A percentile compares a stretch with the other conserved stretches of the same genome.
These are phyloP conservation scores for Linnemannia zychae DNA, from an alignment of 192 early-diverging fungal species.

Conservation along the genomic window DNA sequence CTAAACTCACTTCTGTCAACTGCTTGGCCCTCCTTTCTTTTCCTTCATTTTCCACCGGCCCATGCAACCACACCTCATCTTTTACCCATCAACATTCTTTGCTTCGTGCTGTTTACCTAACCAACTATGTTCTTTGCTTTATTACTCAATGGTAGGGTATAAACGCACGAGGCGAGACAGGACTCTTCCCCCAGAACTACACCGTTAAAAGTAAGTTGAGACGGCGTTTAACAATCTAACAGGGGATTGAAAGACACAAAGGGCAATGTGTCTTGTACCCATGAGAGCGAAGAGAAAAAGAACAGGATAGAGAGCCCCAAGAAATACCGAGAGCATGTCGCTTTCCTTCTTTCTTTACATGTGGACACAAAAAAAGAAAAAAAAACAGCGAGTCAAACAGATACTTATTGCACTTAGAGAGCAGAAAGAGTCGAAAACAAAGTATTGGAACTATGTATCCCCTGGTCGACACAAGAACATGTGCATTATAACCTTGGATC, in stretches of 20 bases:
- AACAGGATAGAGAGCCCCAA: neutral
- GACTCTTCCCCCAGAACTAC: conserved; percentile 75
- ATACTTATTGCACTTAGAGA: neutral
- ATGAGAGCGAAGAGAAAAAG: neutral
- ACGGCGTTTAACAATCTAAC: neutral
- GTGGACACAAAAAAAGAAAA: neutral
- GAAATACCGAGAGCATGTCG: conserved; percentile 3
- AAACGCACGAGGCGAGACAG: conserved; percentile 74
- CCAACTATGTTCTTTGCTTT: neutral
- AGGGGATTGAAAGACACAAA: neutral
- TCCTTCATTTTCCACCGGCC: too few relatives aligned
- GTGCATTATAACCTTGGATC: neutral
- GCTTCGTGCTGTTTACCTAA: conserved; percentile 1
- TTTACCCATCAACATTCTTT: neutral
- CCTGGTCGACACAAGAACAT: neutral
- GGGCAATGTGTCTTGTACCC: neutral
- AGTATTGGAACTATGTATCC: neutral
- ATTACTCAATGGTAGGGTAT: conserved; percentile 65
- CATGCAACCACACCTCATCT: neutral
- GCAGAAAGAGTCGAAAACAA: neutral
- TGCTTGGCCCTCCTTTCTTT: neutral
- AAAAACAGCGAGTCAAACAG: neutral
- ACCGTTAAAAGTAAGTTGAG: conserved; percentile 26
- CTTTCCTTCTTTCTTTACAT: neutral
- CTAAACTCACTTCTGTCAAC: neutral